Evolutionary conservation across 164 flowering plant genomes (phyloP), one percentile per base, ranked within the genome.

Genomic region (Saururus chinensis): DNA sequence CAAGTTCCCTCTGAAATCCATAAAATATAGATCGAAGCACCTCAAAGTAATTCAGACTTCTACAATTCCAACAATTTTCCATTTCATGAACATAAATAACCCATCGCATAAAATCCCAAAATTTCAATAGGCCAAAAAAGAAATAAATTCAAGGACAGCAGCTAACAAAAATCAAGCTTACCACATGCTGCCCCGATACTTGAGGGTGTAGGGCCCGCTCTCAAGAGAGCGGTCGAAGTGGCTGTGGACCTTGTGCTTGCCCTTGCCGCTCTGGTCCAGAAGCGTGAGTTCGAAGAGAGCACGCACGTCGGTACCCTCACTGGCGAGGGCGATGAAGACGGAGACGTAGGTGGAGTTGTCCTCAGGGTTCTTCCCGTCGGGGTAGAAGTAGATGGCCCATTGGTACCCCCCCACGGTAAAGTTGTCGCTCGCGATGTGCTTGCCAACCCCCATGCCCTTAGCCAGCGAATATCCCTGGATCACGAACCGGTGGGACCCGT

Each of bases 111-210:
- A 30, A 30, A 30, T 30, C 37, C 37, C 37, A 30, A 30, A 30
- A 2, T 30, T 30, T 30, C 37, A 30, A 30, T 6, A 6, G 6
- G 37, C 37, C 37, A 30, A 30, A 30, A 30, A 30, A 30, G 37
- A 30, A 30, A 30, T 6, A 30, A 6, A 30, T 30, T 6, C 37
- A 30, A 30, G 37, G 6, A 30, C 37, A 30, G 37, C 37, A 30
- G 6, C 2, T 6, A 6, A 30, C 6, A 30, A 30, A n/a, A 21
- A 11, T 4, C 8, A 63, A 62, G 19, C 78, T 52, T 73, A 90
- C 97, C 97, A 91, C 96, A 88, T 91, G 63, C 92, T 86, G 24
- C 97, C 97, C 0, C 95, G 73, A 67, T 88, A 88, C 70, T 91
- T 91, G 64, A 91, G 71, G 10, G 97, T 83, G 62, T 90, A 90